A percentile compares a stretch with the other conserved stretches of the same genome.
These are phyloP conservation scores for Pulveroboletus sp. DNA, from an alignment of 768 basidiomycete species.

Conservation along the genomic window DNA sequence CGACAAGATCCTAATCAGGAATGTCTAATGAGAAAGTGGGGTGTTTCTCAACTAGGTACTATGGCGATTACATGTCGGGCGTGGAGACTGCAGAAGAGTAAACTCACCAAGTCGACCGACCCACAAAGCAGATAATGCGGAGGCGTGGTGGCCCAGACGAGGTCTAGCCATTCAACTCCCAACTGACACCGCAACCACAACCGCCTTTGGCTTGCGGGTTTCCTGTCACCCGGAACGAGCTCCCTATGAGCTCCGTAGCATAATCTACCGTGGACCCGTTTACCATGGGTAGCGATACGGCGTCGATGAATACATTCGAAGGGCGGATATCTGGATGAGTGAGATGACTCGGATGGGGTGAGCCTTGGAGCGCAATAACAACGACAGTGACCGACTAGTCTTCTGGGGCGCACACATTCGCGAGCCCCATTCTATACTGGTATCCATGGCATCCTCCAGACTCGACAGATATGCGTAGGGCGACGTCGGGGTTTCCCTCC, in stretches of 20 bases:
- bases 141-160: no score
- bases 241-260: conserved; percentile 92
- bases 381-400: conserved; percentile 70
- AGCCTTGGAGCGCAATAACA: no score
- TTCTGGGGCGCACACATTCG: conserved; percentile 55
- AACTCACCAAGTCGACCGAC: no score
- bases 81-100: no score
- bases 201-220: conserved; percentile 91
- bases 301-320: conserved; percentile 78
- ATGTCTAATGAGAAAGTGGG: no score
- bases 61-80: no score
- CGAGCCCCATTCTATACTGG: conserved; percentile 89
- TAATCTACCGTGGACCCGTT: conserved; percentile 89
- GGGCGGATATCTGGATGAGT: conserved; percentile 64
- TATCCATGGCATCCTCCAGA: conserved; percentile 97
- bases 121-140: no score
- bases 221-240: conserved; percentile 76
- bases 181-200: conserved; percentile 94
- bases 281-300: conserved; percentile 74
- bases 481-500: conserved; percentile 60
- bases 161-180: conserved; percentile 65
- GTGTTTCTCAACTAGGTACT: no score
- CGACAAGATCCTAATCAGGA: no score
- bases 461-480: conserved; percentile 83
- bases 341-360: conserved; percentile 49